Evolutionary conservation across 2,329 filamentous ascomycete species (phyloP).

Genomic region (Clonostachys byssicola): DNA sequence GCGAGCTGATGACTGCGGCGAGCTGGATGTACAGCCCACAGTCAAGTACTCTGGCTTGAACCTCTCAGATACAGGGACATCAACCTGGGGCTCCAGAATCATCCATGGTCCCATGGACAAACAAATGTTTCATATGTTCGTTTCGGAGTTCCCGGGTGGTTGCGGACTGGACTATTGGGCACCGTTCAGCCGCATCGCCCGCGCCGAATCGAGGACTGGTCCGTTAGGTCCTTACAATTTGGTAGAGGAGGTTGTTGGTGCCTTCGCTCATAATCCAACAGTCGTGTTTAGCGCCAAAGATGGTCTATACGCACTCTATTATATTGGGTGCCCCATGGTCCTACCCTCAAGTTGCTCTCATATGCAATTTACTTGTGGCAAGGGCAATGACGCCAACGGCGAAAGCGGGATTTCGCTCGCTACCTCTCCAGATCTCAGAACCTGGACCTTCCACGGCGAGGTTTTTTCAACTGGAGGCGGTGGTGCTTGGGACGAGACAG

Average conservation of each 20-base stretch:
- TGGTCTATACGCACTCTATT: constrained; percentile 29
- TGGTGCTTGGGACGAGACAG: not conserved
- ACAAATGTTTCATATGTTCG: constrained; percentile 31
- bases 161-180: constrained; percentile 35
- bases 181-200: constrained; percentile 30
- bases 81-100: constrained; percentile 37
- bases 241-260: constrained; percentile 24
- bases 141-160: constrained; percentile 32
- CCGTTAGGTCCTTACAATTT: constrained; percentile 33
- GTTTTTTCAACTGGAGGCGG: too few relatives aligned
- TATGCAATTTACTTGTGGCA: too few relatives aligned
- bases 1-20: constrained; percentile 29
- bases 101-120: constrained; percentile 28
- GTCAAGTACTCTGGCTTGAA: constrained; percentile 33
- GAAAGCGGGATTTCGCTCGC: constrained; percentile 11
- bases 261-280: constrained; percentile 37
- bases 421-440: not conserved
- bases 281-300: constrained; percentile 32
- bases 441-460: too few relatives aligned
- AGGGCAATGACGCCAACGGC: not conserved
- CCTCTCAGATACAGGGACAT: constrained; percentile 28
- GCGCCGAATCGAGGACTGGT: constrained; percentile 31
- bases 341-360: not conserved
- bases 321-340: constrained; percentile 23
- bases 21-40: constrained; percentile 31